Percentiles rank a stretch among this genome's conserved stretches.
These are phyloP conservation scores for Aspergillus hiratsukae DNA, from an alignment of 2,329 filamentous ascomycete genomes.

Conservation along the genomic window DNA sequence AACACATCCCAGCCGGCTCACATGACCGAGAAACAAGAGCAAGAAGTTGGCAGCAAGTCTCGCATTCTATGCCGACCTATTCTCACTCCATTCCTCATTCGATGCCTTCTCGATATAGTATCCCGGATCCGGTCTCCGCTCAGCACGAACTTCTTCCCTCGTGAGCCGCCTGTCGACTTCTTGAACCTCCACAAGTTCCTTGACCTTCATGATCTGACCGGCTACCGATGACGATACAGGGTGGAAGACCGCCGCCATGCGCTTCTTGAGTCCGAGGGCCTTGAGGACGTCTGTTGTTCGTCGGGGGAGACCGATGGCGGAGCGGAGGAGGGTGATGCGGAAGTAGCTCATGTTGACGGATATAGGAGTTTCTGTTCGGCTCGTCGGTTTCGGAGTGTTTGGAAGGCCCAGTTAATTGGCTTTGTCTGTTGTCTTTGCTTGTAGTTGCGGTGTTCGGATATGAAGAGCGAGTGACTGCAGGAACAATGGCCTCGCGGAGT, in stretches of 20 bases:
- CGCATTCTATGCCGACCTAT: slow-evolving; percentile 4
- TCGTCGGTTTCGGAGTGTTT: slow-evolving; percentile 1
- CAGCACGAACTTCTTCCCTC: slow-evolving; percentile 63
- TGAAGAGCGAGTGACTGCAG: neutral
- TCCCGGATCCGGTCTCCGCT: slow-evolving; percentile 70
- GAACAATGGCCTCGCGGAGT: neutral
- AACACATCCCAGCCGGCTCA: neutral
- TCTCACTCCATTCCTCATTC: slow-evolving; percentile 19
- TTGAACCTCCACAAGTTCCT: slow-evolving; percentile 79
- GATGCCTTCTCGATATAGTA: slow-evolving; percentile 68
- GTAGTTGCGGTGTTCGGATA: neutral
- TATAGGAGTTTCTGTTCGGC: neutral
- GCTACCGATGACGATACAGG: slow-evolving; percentile 75
- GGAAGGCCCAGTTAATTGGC: neutral
- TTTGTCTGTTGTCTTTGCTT: neutral
- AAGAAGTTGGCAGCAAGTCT: neutral
- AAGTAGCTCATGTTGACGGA: slow-evolving; percentile 66
- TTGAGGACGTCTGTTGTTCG: slow-evolving; percentile 75
- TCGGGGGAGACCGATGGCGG: slow-evolving; percentile 79
- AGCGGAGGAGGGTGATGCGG: slow-evolving; percentile 85
- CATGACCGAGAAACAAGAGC: neutral
- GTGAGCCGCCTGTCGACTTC: slow-evolving; percentile 67
- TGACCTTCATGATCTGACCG: slow-evolving; percentile 89
- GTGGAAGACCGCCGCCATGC: slow-evolving; percentile 84
- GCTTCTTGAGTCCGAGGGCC: slow-evolving; percentile 78